Evolutionary conservation across 2,329 filamentous ascomycete species (phyloP), one percentile per base, ranked within the genome.

Genomic region (Teratosphaeria epicoccoides): DNA sequence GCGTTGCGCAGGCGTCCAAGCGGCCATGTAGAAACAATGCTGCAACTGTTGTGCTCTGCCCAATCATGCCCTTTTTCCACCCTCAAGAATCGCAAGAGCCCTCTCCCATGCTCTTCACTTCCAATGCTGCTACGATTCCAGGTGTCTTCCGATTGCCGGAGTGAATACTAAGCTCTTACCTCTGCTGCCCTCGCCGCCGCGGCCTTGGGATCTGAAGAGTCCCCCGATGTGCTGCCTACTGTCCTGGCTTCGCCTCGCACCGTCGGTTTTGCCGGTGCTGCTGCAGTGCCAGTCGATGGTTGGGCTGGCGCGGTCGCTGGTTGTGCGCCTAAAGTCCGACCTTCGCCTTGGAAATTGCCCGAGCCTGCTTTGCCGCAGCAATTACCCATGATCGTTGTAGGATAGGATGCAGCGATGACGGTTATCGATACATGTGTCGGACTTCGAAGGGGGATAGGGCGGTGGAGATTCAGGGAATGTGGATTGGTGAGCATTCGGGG

Each of bases 141-240:
- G n/a, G n/a, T n/a, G n/a, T 10, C 6, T 4, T 14, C 28, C 6
- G 9, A 10, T 29, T 14, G 9, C 4, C 9, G 10, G 9, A 6
- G 28, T 11, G 5, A n/a, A 12, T 11, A 11, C 3, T 7, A 23
- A 14, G 33, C 7, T 46, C 49, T 28, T 68, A 94, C 89, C 83
- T 94, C 87, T 54, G 90, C 90, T 49, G 89, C 90, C 58, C 81
- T 79, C 0, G 88, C 88, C 3, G 90, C 90, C 54, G 82, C 86
- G 51, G 75, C 76, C 53, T 84, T 77, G 28, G 88, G 84, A 65
- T 90, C 83, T 37, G 59, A 55, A 6, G 66, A 55, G 12, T 64
- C 64, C n/a, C 66, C 63, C 12, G 52, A 44, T 11, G 48, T 83
- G 85, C 55, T 85, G 76, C 7, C 75, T 79, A 53, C 61, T 66